Evolutionary conservation across 805 yeast species (phyloP).

Genomic region (Barnettozyma vustinii): DNA sequence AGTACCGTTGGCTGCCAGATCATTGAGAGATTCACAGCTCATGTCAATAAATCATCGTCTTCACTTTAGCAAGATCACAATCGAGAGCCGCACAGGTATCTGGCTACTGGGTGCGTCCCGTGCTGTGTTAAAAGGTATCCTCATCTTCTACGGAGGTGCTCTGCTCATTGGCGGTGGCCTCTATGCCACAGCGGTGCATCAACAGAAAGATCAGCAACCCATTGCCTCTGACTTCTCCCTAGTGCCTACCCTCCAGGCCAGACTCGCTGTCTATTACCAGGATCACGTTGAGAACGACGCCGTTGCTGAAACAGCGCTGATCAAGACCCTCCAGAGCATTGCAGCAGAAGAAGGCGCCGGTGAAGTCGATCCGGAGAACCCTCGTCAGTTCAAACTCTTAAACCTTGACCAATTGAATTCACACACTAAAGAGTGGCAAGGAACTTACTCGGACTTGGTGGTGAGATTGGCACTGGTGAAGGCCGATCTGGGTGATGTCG

Average conservation of each 20-base stretch:
- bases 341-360: slow-evolving; percentile 28
- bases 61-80: slow-evolving; percentile 1
- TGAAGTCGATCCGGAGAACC: slow-evolving; percentile 12
- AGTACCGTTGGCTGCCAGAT: neutral
- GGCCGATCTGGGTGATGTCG: slow-evolving; percentile 22
- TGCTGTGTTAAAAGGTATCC: slow-evolving; percentile 14
- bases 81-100: slow-evolving; percentile 3
- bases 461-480: slow-evolving; percentile 34
- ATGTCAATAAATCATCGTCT: neutral
- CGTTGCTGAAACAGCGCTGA: slow-evolving; percentile 31
- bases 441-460: slow-evolving; percentile 33
- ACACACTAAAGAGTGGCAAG: slow-evolving; percentile 27
- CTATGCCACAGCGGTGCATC: slow-evolving; percentile 5
- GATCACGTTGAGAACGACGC: slow-evolving; percentile 28
- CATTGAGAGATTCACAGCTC: neutral
- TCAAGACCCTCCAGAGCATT: slow-evolving; percentile 26
- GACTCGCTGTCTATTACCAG: slow-evolving; percentile 36
- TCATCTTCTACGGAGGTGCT: slow-evolving; percentile 12
- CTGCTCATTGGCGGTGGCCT: slow-evolving; percentile 6
- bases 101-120: slow-evolving; percentile 8
- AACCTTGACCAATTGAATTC: slow-evolving; percentile 21
- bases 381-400: slow-evolving; percentile 18
- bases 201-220: slow-evolving; percentile 11
- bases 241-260: slow-evolving; percentile 7
- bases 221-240: slow-evolving; percentile 11